Evolutionary conservation across 169 alveolate species (phyloP), one percentile per base, ranked within the genome.

Genomic region (Eimeria acervulina): DNA sequence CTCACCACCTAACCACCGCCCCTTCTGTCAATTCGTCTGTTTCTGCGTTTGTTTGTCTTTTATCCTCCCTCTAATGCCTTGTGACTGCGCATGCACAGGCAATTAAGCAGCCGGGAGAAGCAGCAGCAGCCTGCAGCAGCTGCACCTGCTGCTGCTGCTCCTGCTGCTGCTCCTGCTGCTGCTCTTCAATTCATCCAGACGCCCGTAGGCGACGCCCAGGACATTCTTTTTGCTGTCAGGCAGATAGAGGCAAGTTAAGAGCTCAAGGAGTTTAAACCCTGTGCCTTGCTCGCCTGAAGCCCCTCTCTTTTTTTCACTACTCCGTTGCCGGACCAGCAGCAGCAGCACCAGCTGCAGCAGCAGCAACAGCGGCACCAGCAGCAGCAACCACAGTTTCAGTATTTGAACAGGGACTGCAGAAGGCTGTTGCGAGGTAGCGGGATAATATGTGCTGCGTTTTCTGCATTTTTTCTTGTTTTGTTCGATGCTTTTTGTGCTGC

Each of bases 151-250:
- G 59, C 87, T 23, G 61, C 87, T 7, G 21, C 55, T 47, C 17
- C 55, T 47, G 55, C 55, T 47, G 33, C 76, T 63, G 76, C 33
- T 28, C n/a, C 74, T n/a, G 74, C 74, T 23, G 74, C 74, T 33
- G 36, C 42, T 0, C 80, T 42, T n/a, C 80, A 68, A 42, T 42
- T 68, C 8, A 17, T 23, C 36, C 12, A 28, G 40, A 55, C 90
- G 12, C 47, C 90, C 26, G 90, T 80, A 17, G 90, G 90, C 28
- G 68, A 80, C 17, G 90, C 90, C 17, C 90, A 80, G 42, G 90
- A 80, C 6, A 26, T 80, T 12, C 90, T 80, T 31, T 80, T 80
- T 42, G 90, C 63, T 21, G 68, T 47, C 42, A 19, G 90, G 12
- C 70, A 42, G 90, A 40, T 80, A 4, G 59, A 47, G 38, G 90